These are phyloP conservation scores for Trichoderma sp. DNA, from an alignment of 2,329 filamentous ascomycete genomes.

Conservation along the genomic window DNA sequence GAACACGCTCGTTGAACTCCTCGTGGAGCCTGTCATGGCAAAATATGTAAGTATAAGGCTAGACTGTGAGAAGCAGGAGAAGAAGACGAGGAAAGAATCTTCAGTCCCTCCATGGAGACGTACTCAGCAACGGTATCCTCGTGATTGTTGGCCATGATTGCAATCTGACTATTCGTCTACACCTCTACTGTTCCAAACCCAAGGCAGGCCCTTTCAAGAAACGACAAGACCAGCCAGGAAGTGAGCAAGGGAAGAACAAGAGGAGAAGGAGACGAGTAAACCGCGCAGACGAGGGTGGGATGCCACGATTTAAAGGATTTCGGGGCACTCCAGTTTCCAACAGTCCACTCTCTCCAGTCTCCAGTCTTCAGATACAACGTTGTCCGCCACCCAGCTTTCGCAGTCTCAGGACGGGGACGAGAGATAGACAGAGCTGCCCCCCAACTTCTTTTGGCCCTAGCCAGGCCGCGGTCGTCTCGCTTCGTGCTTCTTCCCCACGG, in stretches of 20 bases:
- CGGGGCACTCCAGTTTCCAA: background rate
- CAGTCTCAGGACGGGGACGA: background rate
- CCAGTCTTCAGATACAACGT: constrained; percentile 2
- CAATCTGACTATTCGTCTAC: background rate
- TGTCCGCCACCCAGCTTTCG: constrained; percentile 12
- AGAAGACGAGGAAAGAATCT: background rate
- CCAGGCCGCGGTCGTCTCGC: background rate
- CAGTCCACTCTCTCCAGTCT: background rate
- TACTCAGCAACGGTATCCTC: constrained; percentile 19
- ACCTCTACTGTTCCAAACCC: constrained; percentile 7
- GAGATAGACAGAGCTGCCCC: background rate
- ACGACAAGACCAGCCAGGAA: background rate
- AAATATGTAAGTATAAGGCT: background rate
- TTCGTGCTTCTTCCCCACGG: constrained; percentile 13
- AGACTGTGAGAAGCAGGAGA: background rate
- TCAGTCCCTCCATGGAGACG: background rate
- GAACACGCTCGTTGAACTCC: constrained; percentile 17
- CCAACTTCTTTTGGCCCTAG: background rate
- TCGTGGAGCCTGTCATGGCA: constrained; percentile 8
- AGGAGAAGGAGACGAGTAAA: background rate
- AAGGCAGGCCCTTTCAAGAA: constrained; percentile 2
- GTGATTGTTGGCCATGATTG: constrained; percentile 19
- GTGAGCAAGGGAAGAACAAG: constrained; percentile 2
- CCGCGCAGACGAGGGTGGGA: background rate
- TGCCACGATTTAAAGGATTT: constrained; percentile 15